phyloP scores from a whole-genome alignment of 2,329 filamentous ascomycete genomes.

The Aureobasidium pullulans region DNA sequence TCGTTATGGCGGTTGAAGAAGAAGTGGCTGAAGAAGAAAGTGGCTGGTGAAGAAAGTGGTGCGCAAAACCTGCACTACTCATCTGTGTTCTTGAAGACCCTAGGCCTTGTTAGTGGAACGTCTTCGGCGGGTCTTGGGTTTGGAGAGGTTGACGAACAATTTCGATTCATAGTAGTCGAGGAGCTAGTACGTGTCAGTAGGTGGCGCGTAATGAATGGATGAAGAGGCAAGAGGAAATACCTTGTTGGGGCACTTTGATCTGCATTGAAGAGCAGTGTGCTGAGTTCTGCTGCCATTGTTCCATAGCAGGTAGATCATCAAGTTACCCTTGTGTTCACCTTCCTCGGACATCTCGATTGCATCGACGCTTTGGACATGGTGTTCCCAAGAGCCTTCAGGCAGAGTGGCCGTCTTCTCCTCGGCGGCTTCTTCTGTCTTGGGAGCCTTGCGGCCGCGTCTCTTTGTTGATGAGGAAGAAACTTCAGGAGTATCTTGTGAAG shows the following conservation, averaged over 20 bases:
- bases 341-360: slow-evolving; percentile 57
- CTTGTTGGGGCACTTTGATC: slow-evolving; percentile 72
- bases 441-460: slow-evolving; percentile 11
- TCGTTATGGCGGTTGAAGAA: background rate
- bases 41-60: background rate
- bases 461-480: background rate
- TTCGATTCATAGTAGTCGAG: slow-evolving; percentile 11
- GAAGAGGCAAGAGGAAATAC: slow-evolving; percentile 31
- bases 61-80: background rate
- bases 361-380: slow-evolving; percentile 62
- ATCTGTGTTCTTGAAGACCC: background rate
- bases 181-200: background rate
- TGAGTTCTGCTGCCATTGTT: slow-evolving; percentile 66
- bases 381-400: slow-evolving; percentile 69
- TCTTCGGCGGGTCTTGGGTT: slow-evolving; percentile 7
- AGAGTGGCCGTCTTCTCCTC: slow-evolving; percentile 46
- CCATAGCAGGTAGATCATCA: slow-evolving; percentile 67
- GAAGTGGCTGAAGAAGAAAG: background rate
- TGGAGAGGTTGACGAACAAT: background rate
- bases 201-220: too few relatives aligned
- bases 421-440: slow-evolving; percentile 34
- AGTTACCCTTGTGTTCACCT: slow-evolving; percentile 28
- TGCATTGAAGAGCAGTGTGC: slow-evolving; percentile 60
- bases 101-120: slow-evolving; percentile 11
- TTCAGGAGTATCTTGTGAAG: slow-evolving; percentile 15